Evolutionary conservation across 768 basidiomycete species (phyloP), one percentile per base, ranked within the genome.

Genomic region (Auriscalpium microsporum): DNA sequence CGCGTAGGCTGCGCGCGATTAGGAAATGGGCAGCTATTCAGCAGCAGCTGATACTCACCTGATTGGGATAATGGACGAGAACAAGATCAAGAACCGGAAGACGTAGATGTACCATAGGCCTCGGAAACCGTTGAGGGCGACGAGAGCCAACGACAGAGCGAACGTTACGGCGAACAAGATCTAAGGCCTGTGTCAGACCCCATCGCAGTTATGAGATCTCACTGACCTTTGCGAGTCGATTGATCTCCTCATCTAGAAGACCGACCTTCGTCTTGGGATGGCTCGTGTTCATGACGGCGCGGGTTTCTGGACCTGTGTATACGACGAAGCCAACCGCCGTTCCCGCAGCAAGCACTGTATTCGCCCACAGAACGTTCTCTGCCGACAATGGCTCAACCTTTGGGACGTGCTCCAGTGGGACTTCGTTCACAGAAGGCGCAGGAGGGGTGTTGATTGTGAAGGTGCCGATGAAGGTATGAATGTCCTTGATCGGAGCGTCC

Each of bases 61-160:
- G 72, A 99, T 99, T 23, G 96, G 95, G 65, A 99, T 98, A 69
- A 99, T 99, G 33, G 93, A 95, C 49, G 95, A 97, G 73, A 98
- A 99, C 19, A 99, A 78, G 65, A 99, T 98, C 52, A 99, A 76
- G 70, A 99, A 99, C 17, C 96, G 82, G 72, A 97, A 88, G 34
- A 97, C 86, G 65, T 97, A 97, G 61, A 97, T 86, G 67, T 93
- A 95, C 91, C 95, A 97, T 48, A 81, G 77, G 4, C 96, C 95
- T 19, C 95, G 76, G 75, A 98, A 99, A 13, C 95, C 94, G 63
- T 98, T 98, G 57, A 97, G 70, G 0, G 94, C 96, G 10, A 98
- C 96, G 21, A 98, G 84, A 37, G 88, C 83, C 33, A 99, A 70
- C 0, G 94, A 96, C 2, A 98, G 76, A 1, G 81, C 88, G 64